These are phyloP conservation scores for Adansonia rubrostipa DNA, from an alignment of 441 rosid species.

Conservation along the genomic window DNA sequence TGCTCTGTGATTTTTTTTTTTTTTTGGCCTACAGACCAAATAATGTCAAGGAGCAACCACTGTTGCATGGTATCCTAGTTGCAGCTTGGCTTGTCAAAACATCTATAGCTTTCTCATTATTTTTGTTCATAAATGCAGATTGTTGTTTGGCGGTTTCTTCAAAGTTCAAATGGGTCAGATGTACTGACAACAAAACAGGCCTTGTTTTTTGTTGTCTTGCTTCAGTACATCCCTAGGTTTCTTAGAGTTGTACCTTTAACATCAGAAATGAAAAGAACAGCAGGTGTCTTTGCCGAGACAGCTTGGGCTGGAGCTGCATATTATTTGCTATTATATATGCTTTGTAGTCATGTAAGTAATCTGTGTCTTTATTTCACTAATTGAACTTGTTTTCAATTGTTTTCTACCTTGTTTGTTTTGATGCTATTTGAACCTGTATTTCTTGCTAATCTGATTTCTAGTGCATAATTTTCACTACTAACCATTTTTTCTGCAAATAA, in stretches of 20 bases:
- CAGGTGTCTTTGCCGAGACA: slow-evolving; percentile 95
- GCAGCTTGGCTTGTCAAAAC: slow-evolving; percentile 22
- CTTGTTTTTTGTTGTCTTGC: slow-evolving; percentile 63
- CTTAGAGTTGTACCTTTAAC: slow-evolving; percentile 76
- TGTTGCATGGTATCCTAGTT: slow-evolving; percentile 3
- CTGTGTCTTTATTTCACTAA: slow-evolving; percentile 12
- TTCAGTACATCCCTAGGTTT: slow-evolving; percentile 81
- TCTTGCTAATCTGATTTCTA: background rate
- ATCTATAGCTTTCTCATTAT: slow-evolving; percentile 22
- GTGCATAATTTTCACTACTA: background rate
- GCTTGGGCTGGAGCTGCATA: slow-evolving; percentile 99
- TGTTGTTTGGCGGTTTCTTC: slow-evolving; percentile 85
- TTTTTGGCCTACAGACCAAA: background rate
- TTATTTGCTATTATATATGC: slow-evolving; percentile 92
- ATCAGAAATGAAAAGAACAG: slow-evolving; percentile 90
- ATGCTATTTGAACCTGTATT: background rate
- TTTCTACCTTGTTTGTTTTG: background rate
- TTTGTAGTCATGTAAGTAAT: slow-evolving; percentile 77
- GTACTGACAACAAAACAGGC: slow-evolving; percentile 80
- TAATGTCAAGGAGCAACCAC: slow-evolving; percentile 15
- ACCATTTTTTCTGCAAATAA: background rate
- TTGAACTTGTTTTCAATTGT: slow-evolving; percentile 6
- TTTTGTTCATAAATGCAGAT: slow-evolving; percentile 49
- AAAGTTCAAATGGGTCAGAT: slow-evolving; percentile 72
- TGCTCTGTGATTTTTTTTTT: background rate